Evolutionary conservation across 192 early-diverging fungal species (phyloP).

Genomic region (Anaeromyces robustus): DNA sequence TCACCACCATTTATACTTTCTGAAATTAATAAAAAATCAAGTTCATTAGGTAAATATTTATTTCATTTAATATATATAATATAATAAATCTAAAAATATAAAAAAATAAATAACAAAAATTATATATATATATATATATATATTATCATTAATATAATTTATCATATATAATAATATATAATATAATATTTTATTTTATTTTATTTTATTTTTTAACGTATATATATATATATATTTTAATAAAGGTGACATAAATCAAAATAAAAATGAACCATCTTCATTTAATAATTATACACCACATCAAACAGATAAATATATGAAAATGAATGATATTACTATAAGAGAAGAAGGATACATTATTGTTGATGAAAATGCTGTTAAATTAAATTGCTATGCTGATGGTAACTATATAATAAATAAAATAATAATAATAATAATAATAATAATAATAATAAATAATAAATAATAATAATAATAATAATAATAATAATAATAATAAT

Average conservation of each 20-base stretch:
- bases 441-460: too few species aligned
- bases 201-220: too few species aligned
- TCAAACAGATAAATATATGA: background rate
- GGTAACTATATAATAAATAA: background rate
- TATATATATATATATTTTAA: background rate
- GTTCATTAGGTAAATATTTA: background rate
- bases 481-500: too few species aligned
- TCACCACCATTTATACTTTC: background rate
- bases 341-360: background rate
- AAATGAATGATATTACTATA: background rate
- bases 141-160: too few species aligned
- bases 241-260: background rate
- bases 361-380: background rate
- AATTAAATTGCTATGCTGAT: background rate
- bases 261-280: background rate
- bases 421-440: too few species aligned
- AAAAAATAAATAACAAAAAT: too few species aligned
- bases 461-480: too few species aligned
- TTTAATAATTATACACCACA: background rate
- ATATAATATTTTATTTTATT: too few species aligned
- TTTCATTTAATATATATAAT: too few species aligned
- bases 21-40: background rate
- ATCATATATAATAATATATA: too few species aligned
- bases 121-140: too few species aligned
- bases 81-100: too few species aligned